Conservation (phyloP, 345 rosid species). For the Nephelium lappaceum region DNA sequence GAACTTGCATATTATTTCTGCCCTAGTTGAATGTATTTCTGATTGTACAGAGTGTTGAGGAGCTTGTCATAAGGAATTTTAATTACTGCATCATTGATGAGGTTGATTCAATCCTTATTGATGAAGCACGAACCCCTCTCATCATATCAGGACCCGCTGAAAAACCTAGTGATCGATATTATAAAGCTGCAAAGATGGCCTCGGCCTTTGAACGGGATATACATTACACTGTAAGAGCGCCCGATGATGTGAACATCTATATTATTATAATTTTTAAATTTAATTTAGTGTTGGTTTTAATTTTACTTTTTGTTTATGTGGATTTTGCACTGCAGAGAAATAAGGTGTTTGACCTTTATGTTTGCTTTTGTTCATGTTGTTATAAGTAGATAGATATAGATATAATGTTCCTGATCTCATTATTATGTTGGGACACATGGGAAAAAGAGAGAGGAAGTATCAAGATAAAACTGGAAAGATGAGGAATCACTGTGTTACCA, state of each 20-base stretch:
- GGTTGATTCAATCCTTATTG: conserved; percentile 97
- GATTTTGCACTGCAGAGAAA: not conserved
- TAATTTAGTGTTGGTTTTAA: not conserved
- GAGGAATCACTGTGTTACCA: not conserved
- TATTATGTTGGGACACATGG: not conserved
- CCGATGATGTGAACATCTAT: not conserved
- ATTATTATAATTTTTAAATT: not conserved
- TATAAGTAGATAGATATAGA: conserved; percentile 1
- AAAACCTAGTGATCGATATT: conserved; percentile 91
- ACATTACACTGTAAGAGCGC: conserved; percentile 81
- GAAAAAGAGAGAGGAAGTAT: not conserved
- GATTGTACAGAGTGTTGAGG: conserved; percentile 77
- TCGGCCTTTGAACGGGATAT: conserved; percentile 84
- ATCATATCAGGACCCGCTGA: conserved; percentile 96
- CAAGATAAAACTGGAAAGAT: not conserved
- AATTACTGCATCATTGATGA: conserved; percentile 92
- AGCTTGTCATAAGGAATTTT: conserved; percentile 92
- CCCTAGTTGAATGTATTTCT: conserved; percentile 33
- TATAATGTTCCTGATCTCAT: not conserved
- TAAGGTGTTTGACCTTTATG: conserved; percentile 6
- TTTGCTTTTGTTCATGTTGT: conserved; percentile 3
- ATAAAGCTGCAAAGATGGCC: conserved; percentile 94
- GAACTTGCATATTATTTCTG: conserved; percentile 14
- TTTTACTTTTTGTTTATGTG: not conserved
- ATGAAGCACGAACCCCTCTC: conserved; percentile 99